These are phyloP conservation scores for Ambrosia trifida DNA, from an alignment of 129 eudicot genomes.

Conservation along the genomic window DNA sequence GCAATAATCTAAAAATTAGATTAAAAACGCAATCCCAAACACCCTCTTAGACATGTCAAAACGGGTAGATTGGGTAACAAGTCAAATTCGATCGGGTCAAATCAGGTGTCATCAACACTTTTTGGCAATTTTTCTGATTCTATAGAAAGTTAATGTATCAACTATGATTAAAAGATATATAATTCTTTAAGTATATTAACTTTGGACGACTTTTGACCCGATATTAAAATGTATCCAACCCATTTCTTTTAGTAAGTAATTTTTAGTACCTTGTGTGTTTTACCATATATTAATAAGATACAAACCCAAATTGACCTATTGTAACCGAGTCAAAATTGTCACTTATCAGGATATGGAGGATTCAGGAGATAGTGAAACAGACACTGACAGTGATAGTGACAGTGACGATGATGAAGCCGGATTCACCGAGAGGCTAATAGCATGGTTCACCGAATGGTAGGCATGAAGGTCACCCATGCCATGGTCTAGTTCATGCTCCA, in stretches of 20 bases:
- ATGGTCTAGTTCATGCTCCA: constrained; percentile 1
- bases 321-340: neutral
- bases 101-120: neutral
- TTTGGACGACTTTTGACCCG: neutral
- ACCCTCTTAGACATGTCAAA: too few species aligned
- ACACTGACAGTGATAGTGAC: neutral
- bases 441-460: constrained; percentile 33
- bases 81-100: neutral
- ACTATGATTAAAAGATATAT: neutral
- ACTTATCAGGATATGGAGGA: neutral
- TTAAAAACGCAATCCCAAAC: too few species aligned
- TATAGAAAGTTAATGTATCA: neutral
- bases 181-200: neutral
- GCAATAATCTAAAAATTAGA: too few species aligned
- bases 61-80: neutral
- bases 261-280: neutral
- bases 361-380: constrained; percentile 30
- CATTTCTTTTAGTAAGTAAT: neutral
- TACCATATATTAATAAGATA: neutral
- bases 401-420: constrained; percentile 22
- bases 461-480: constrained; percentile 22
- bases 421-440: constrained; percentile 8
- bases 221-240: neutral
- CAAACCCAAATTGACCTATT: neutral
- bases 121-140: neutral